These are phyloP conservation scores for Chaetoscypha palmicola DNA, from an alignment of 2,329 filamentous ascomycete species.

Conservation along the genomic window DNA sequence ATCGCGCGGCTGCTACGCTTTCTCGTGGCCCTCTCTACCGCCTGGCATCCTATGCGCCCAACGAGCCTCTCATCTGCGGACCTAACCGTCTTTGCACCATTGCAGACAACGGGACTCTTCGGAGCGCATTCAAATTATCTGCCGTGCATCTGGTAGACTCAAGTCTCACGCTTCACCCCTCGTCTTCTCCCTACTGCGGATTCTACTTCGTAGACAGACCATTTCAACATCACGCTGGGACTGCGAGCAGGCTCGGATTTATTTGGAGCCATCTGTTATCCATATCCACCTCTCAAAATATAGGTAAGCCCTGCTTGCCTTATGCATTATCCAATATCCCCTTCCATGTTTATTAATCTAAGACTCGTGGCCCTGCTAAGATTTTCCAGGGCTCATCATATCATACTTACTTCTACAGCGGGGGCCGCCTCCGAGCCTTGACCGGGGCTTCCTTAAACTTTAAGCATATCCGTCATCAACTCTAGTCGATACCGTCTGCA, in stretches of 20 bases:
- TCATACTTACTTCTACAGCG: slow-evolving; percentile 12
- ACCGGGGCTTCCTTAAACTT: slow-evolving; percentile 16
- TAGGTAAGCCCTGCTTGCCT: slow-evolving; percentile 25
- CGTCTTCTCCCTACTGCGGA: too few relatives aligned
- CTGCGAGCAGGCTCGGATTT: background rate
- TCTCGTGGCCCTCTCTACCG: background rate
- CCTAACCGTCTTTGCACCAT: slow-evolving; percentile 12
- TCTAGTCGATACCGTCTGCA: slow-evolving; percentile 11
- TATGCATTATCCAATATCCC: slow-evolving; percentile 21
- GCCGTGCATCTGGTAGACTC: too few relatives aligned
- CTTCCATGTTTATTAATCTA: slow-evolving; percentile 18
- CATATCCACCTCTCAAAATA: slow-evolving; percentile 11
- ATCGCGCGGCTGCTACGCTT: slow-evolving; percentile 12
- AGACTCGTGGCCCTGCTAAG: slow-evolving; percentile 25
- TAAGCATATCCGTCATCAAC: slow-evolving; percentile 19
- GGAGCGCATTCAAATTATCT: slow-evolving; percentile 15
- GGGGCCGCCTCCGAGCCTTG: slow-evolving; percentile 17
- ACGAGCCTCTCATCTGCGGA: slow-evolving; percentile 9
- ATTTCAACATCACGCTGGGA: slow-evolving; percentile 5
- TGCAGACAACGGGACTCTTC: slow-evolving; percentile 7
- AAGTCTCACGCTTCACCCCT: too few relatives aligned
- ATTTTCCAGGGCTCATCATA: slow-evolving; percentile 19
- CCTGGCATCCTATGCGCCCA: background rate
- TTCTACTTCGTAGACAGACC: too few relatives aligned
- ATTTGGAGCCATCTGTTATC: background rate